Conservation (phyloP, 331 rosid genomes). For the Rosa hybrid region DNA sequence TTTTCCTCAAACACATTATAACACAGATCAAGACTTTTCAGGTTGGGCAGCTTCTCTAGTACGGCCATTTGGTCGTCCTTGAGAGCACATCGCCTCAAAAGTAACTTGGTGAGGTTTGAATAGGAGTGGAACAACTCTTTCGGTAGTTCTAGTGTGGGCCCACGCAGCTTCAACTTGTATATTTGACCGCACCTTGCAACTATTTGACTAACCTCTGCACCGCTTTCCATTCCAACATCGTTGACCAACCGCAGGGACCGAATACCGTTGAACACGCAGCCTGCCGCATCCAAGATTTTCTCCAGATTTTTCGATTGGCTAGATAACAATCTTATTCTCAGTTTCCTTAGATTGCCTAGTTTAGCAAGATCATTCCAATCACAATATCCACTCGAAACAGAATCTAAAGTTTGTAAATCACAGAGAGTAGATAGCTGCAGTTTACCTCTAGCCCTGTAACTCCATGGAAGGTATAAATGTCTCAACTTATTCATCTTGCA, state of each 20-base stretch:
- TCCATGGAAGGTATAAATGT: background rate
- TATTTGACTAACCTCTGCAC: background rate
- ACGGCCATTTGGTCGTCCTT: background rate
- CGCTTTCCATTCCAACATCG: background rate
- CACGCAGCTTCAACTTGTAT: background rate
- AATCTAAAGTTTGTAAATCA: background rate
- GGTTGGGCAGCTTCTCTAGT: background rate
- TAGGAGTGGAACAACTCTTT: background rate
- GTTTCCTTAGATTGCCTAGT: background rate
- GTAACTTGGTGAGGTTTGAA: background rate
- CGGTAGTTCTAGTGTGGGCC: background rate
- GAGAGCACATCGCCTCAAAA: background rate
- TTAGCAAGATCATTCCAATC: background rate
- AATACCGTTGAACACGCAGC: background rate
- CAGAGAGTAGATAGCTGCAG: background rate
- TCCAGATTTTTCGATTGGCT: no score
- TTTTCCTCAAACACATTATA: background rate
- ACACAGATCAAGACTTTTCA: background rate
- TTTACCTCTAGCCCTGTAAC: background rate
- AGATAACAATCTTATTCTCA: background rate
- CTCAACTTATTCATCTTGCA: slow-evolving; percentile 10
- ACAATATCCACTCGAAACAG: no score
- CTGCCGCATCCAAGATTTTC: background rate
- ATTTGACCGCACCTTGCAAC: background rate
- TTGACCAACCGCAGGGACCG: background rate